Base-by-base conservation (phyloP, 2,329 filamentous ascomycete genomes). In the Myriosclerotinia duriaeana region DNA sequence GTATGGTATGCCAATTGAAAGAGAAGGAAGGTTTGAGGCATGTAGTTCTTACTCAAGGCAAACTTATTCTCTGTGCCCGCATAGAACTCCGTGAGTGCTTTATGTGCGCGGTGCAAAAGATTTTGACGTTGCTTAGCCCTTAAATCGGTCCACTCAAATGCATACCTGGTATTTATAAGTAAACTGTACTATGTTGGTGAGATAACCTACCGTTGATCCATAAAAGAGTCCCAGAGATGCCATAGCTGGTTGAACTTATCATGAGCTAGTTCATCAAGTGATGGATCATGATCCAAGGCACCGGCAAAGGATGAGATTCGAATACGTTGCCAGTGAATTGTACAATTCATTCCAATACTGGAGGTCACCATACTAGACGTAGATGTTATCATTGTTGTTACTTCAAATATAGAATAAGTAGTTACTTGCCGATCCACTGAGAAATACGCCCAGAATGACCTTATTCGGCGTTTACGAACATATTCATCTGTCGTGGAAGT, bases 191-290 rank as follows among this genome's bases (percentile, higher is more conserved):
- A 12, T 44, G 20, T 11, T 42, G 15, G 5, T 22, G 54, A 58
- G 11, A 30, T 2, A 9, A 17, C 38, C 15, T 59, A 68, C 67
- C 66, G 58, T 67, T 70, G 65, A 55, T 71, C 66, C 68, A 71
- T 68, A 30, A 66, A 64, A 22, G 69, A 69, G 46, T 69, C 69
- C 69, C 69, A 71, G 15, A 71, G 48, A 62, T 71, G 68, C 69
- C 69, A 71, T 34, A 69, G 38, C 53, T 68, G 56, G 26, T 64
- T 61, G 38, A 66, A 66, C 15, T 64, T 50, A 26, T 68, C 64
- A 62, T 67, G 66, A 38, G 68, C 61, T 42, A 69, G 42, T 48
- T 71, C 66, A n/a, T 71, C 60, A 30, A 66, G 60, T 20, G 44
- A 53, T 20, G 20, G 44, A 42, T 44, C 30, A 3, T 36, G 12